phyloP scores from a whole-genome alignment of 2,329 filamentous ascomycete species.

The Thielaviopsis euricoi region DNA sequence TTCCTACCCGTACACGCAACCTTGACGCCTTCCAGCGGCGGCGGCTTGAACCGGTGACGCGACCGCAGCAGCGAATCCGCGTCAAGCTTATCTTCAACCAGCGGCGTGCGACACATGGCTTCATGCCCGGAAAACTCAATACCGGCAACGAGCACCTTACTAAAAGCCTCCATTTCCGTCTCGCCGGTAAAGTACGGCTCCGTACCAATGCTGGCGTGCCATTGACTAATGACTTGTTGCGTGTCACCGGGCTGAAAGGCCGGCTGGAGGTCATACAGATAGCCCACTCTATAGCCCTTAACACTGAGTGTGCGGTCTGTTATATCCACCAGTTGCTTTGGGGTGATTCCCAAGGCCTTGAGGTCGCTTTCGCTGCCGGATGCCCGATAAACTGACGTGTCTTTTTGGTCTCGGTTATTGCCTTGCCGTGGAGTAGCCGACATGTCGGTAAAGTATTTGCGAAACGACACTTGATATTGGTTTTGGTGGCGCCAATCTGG shows the following conservation, averaged over 20 bases:
- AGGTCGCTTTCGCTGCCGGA: slow-evolving; percentile 11
- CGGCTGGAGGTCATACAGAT: slow-evolving; percentile 12
- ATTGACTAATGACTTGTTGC: slow-evolving; percentile 6
- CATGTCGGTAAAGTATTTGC: slow-evolving; percentile 12
- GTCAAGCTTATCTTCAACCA: background rate
- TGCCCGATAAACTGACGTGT: slow-evolving; percentile 9
- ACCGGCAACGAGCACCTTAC: slow-evolving; percentile 11
- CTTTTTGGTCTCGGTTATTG: background rate
- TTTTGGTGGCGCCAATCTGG: slow-evolving; percentile 13
- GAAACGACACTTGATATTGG: slow-evolving; percentile 12
- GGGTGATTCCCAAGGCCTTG: slow-evolving; percentile 4
- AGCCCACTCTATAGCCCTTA: slow-evolving; percentile 14
- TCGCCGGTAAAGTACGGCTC: slow-evolving; percentile 13
- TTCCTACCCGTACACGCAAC: slow-evolving; percentile 12
- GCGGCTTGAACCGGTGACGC: slow-evolving; percentile 3
- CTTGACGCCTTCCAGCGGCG: slow-evolving; percentile 6
- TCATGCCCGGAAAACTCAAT: slow-evolving; percentile 9
- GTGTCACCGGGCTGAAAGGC: slow-evolving; percentile 9
- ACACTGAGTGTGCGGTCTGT: slow-evolving; percentile 9
- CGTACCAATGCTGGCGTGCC: slow-evolving; percentile 6
- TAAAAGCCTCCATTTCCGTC: slow-evolving; percentile 12
- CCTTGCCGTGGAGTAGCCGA: slow-evolving; percentile 6
- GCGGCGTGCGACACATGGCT: slow-evolving; percentile 9
- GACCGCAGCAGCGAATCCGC: background rate
- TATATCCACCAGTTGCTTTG: slow-evolving; percentile 8